phyloP scores from a whole-genome alignment of 2,329 filamentous ascomycete genomes.

The Aspergillus brasiliensis region DNA sequence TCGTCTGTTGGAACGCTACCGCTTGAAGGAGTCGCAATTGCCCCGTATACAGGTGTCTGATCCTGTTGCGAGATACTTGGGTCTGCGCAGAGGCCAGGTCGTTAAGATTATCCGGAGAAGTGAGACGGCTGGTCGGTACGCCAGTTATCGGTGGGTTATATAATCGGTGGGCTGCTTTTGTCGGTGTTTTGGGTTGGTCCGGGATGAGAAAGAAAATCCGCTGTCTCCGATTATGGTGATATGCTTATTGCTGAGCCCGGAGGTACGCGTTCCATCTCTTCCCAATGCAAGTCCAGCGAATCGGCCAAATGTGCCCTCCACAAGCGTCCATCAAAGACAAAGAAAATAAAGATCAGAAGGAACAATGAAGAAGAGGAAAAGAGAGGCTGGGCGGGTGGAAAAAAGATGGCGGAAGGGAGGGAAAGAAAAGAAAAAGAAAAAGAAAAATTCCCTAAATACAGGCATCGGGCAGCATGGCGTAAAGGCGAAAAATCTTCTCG shows the following conservation, averaged over 20 bases:
- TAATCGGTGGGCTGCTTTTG: constrained; percentile 25
- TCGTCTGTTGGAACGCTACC: constrained; percentile 82
- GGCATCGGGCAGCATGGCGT: constrained; percentile 44
- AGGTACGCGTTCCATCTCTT: no score
- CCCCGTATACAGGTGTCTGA: constrained; percentile 89
- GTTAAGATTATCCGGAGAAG: constrained; percentile 97
- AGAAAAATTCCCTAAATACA: constrained; percentile 32
- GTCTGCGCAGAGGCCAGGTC: constrained; percentile 86
- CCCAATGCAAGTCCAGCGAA: no score
- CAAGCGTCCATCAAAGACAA: no score
- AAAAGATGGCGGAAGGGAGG: background rate
- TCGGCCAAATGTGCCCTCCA: no score
- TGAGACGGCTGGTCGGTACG: constrained; percentile 94
- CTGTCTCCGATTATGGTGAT: no score
- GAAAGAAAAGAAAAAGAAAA: constrained; percentile 20
- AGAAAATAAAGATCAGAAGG: background rate
- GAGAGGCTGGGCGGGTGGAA: no score
- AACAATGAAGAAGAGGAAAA: constrained; percentile 2
- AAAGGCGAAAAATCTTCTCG: constrained; percentile 33
- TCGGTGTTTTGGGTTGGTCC: background rate
- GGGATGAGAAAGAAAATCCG: no score
- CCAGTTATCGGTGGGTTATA: constrained; percentile 79
- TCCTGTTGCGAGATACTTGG: constrained; percentile 89
- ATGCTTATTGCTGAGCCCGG: no score
- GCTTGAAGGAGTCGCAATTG: constrained; percentile 95